Percentiles rank a stretch among this genome's conserved stretches.
phyloP scores from a whole-genome alignment of 208 protist species.

The Trypanosoma brucei region DNA sequence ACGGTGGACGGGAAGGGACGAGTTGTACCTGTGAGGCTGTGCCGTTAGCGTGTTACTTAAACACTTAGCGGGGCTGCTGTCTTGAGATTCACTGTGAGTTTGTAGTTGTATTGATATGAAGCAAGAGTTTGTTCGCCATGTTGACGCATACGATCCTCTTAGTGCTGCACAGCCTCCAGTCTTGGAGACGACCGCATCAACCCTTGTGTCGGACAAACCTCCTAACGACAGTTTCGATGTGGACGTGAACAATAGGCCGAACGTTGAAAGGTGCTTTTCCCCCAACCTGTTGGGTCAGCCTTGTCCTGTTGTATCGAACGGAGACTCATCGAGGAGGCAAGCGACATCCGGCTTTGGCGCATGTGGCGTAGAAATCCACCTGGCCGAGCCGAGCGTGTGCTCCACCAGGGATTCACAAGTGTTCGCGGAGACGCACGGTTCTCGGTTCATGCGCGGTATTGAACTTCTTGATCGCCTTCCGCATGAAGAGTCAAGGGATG shows the following conservation, averaged over 20 bases:
- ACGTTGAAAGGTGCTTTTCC: background rate
- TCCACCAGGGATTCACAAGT: too few relatives aligned
- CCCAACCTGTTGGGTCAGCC: too few relatives aligned
- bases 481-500: conserved; percentile 2
- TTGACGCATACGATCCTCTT: background rate
- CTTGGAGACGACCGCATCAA: background rate
- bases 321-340: too few relatives aligned
- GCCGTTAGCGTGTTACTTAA: too few relatives aligned
- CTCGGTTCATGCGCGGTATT: conserved; percentile 9
- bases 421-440: background rate
- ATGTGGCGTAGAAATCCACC: too few relatives aligned
- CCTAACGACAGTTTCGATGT: background rate
- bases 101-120: background rate
- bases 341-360: too few relatives aligned
- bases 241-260: background rate
- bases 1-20: too few relatives aligned
- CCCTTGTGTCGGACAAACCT: background rate
- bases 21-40: too few relatives aligned
- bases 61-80: too few relatives aligned
- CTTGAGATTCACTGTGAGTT: background rate
- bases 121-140: background rate
- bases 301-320: too few relatives aligned
- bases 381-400: too few relatives aligned
- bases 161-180: background rate
- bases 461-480: background rate